Base-by-base conservation (phyloP, 805 yeast species). In the Myxozyma melibiosi region DNA sequence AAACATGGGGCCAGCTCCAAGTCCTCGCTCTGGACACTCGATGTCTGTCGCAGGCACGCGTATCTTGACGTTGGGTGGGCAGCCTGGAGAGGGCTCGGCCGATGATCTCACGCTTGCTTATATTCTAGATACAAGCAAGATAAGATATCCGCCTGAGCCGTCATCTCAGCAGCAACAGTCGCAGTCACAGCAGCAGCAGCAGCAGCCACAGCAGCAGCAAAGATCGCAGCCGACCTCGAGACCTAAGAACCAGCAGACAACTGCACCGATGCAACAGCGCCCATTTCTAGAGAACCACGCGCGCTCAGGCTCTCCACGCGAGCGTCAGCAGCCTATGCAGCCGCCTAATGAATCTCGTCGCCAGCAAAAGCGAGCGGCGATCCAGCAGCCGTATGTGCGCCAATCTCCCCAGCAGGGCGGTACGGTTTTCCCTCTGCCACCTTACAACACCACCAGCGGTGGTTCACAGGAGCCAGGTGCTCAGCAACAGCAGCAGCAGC, bases 11-110 rank as follows among this genome's bases (percentile, higher is more conserved):
- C 64, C 78, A 69, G 76, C 78, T 37, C 96, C 97, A 0, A 88
- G 91, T 43, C 83, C 94, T 13, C 82, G 97, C 65, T 88, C 92
- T 61, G 98, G 98, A 8, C 99, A 94, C 72, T 83, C 96, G 6
- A 75, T 92, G 73, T 84, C 97, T 0, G 85, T 82, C 51, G 76
- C 85, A 47, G 82, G 81, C 59, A 82, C 88, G 67, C 88, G 85
- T 71, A 68, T 92, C 34, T 69, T 91, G 11, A 81, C 92, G 14
- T 85, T 95, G 88, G 99, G 99, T 42, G 98, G 99, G 57, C 96
- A 90, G 71, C 84, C 85, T 4, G 24, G 31, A 13, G 68, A 74
- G 27, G 77, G 76, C 25, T 78, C 77, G 57, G 75, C 72, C 5
- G 76, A 65, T 38, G 77, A 82, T 67, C 74, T 80, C 55, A 82